These are phyloP conservation scores for Chytridium lagenaria DNA, from an alignment of 371 early-diverging fungal genomes.

Conservation along the genomic window DNA sequence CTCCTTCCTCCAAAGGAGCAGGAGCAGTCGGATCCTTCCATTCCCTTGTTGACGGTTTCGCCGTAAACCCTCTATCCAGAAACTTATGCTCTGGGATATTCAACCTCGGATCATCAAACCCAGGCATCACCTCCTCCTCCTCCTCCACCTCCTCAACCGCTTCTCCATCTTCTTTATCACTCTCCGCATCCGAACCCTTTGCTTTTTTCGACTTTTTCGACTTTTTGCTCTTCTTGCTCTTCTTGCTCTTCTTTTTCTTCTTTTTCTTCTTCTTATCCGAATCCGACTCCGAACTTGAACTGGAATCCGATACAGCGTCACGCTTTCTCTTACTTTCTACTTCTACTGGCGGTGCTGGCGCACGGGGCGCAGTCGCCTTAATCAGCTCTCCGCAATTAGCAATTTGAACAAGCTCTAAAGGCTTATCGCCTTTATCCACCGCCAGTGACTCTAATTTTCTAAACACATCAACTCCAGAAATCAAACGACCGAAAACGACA, in stretches of 20 bases:
- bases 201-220: slow-evolving; percentile 17
- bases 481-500: slow-evolving; percentile 87
- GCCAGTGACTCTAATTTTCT: slow-evolving; percentile 44
- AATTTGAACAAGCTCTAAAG: slow-evolving; percentile 41
- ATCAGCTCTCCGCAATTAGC: slow-evolving; percentile 49
- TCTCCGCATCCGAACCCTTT: slow-evolving; percentile 6
- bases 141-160: slow-evolving; percentile 19
- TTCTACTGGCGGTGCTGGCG: slow-evolving; percentile 13
- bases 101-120: slow-evolving; percentile 10
- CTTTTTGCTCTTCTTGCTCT: slow-evolving; percentile 26
- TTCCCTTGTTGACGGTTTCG: not conserved
- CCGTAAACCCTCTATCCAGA: slow-evolving; percentile 31
- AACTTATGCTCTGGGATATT: slow-evolving; percentile 33
- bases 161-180: slow-evolving; percentile 12
- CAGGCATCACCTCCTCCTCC: slow-evolving; percentile 7
- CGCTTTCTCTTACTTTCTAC: not conserved
- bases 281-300: slow-evolving; percentile 15
- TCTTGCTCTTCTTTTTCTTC: slow-evolving; percentile 24
- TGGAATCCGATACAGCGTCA: not conserved
- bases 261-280: slow-evolving; percentile 28
- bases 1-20: not conserved
- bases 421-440: slow-evolving; percentile 41
- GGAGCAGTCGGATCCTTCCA: not conserved
- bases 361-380: not conserved
- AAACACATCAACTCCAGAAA: slow-evolving; percentile 48